Evolutionary conservation across 495 filamentous ascomycete species (phyloP).

Genomic region (Penicillium maclennaniae): DNA sequence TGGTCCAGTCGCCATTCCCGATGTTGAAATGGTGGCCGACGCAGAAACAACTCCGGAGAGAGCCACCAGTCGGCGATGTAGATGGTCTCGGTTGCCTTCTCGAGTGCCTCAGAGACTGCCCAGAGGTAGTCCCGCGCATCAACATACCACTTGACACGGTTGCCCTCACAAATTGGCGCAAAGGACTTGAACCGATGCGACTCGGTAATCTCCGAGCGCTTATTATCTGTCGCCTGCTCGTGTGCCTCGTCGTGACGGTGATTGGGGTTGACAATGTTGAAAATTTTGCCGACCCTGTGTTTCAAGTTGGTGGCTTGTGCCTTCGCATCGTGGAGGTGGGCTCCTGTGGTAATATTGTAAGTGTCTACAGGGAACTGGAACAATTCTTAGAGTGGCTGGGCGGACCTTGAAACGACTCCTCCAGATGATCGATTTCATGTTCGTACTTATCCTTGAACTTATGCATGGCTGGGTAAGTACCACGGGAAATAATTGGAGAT

Average conservation of each 20-base stretch:
- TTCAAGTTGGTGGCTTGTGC: slow-evolving; percentile 52
- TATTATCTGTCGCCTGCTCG: slow-evolving; percentile 77
- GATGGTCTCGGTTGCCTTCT: slow-evolving; percentile 84
- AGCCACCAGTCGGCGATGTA: slow-evolving; percentile 99
- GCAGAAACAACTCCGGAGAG: slow-evolving; percentile 86
- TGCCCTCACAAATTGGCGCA: slow-evolving; percentile 72
- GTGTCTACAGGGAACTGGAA: no score
- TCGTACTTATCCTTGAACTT: no score
- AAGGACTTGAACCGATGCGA: slow-evolving; percentile 83
- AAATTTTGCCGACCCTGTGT: slow-evolving; percentile 63
- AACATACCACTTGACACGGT: slow-evolving; percentile 96
- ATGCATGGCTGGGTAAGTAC: no score
- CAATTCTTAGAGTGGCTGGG: no score
- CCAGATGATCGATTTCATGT: no score
- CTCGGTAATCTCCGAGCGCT: slow-evolving; percentile 66
- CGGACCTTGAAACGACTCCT: no score
- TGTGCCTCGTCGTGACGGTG: slow-evolving; percentile 95
- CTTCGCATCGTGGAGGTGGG: slow-evolving; percentile 46
- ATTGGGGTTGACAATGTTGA: slow-evolving; percentile 75
- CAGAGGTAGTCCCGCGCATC: slow-evolving; percentile 91
- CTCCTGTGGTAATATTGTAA: no score
- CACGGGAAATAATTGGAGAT: no score
- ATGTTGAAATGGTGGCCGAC: slow-evolving; percentile 72
- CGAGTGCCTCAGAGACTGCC: slow-evolving; percentile 83
- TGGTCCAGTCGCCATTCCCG: slow-evolving; percentile 89